These are phyloP conservation scores for Auricularia cornea DNA, from an alignment of 768 basidiomycete species.

Conservation along the genomic window DNA sequence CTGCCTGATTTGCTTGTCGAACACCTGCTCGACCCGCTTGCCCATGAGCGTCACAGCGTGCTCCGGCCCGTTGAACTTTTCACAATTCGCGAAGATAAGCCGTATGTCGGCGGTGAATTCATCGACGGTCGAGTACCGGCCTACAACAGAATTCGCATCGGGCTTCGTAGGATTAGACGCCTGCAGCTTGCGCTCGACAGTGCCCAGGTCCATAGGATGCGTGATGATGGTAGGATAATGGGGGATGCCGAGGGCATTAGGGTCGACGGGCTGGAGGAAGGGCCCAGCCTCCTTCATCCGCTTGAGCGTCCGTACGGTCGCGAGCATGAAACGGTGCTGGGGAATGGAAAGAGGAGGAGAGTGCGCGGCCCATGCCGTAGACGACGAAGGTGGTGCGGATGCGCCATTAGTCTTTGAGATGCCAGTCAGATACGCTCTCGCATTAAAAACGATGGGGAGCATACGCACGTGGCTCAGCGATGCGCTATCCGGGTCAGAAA, in stretches of 20 bases:
- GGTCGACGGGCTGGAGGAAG: conserved; percentile 85
- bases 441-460: too few species aligned
- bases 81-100: conserved; percentile 79
- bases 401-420: conserved; percentile 15
- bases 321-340: conserved; percentile 75
- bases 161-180: conserved; percentile 75
- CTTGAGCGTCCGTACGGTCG: conserved; percentile 73
- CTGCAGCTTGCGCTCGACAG: conserved; percentile 79
- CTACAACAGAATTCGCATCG: conserved; percentile 58
- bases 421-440: too few species aligned
- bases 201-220: conserved; percentile 89
- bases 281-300: conserved; percentile 76
- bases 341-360: conserved; percentile 40
- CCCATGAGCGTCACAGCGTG: conserved; percentile 75
- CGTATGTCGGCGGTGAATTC: conserved; percentile 83
- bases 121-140: conserved; percentile 68
- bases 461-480: conserved; percentile 54
- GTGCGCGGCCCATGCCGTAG: conserved; percentile 7
- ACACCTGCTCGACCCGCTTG: conserved; percentile 70
- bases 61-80: conserved; percentile 89
- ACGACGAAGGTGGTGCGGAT: conserved; percentile 12
- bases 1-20: conserved; percentile 82
- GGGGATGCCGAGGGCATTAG: conserved; percentile 71
- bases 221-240: conserved; percentile 85
- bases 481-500: conserved; percentile 68